These are phyloP conservation scores for Lodderomyces theae DNA, from an alignment of 1,139 yeast species.

Conservation along the genomic window DNA sequence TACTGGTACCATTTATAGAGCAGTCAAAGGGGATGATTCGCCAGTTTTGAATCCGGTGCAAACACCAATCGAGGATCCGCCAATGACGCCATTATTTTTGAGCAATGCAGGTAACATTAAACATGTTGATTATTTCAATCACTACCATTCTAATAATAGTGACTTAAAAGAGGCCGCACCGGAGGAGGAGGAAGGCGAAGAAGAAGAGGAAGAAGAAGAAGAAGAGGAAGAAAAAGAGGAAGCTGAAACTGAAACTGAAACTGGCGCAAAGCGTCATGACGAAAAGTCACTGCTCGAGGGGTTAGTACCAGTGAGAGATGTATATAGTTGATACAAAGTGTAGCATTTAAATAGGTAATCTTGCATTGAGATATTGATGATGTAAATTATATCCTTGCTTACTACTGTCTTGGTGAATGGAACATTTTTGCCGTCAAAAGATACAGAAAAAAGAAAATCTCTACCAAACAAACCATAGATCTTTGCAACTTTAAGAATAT, in stretches of 20 bases:
- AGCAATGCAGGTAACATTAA: slow-evolving; percentile 14
- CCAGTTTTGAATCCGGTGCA: slow-evolving; percentile 43
- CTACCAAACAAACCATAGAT: neutral
- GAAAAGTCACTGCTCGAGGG: too few relatives aligned
- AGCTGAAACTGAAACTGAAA: too few relatives aligned
- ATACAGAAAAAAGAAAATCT: neutral
- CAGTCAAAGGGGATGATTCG: slow-evolving; percentile 25
- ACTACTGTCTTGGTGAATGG: too few relatives aligned
- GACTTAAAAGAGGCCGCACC: slow-evolving; percentile 16
- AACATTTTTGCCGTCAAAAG: slow-evolving; percentile 5
- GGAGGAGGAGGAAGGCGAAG: slow-evolving; percentile 10
- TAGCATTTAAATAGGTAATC: neutral
- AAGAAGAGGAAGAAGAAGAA: slow-evolving; percentile 1
- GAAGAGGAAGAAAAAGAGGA: neutral
- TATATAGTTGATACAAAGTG: neutral
- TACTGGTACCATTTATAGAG: neutral
- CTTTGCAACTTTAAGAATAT: slow-evolving; percentile 15
- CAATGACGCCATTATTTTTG: slow-evolving; percentile 47
- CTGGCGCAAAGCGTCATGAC: too few relatives aligned
- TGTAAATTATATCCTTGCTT: too few relatives aligned
- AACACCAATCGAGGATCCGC: slow-evolving; percentile 44
- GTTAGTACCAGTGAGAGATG: neutral
- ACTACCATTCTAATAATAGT: slow-evolving; percentile 1
- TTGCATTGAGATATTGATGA: too few relatives aligned
- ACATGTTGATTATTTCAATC: slow-evolving; percentile 13